Conservation (phyloP, 208 protist genomes). For the Crithidia expoeki region DNA sequence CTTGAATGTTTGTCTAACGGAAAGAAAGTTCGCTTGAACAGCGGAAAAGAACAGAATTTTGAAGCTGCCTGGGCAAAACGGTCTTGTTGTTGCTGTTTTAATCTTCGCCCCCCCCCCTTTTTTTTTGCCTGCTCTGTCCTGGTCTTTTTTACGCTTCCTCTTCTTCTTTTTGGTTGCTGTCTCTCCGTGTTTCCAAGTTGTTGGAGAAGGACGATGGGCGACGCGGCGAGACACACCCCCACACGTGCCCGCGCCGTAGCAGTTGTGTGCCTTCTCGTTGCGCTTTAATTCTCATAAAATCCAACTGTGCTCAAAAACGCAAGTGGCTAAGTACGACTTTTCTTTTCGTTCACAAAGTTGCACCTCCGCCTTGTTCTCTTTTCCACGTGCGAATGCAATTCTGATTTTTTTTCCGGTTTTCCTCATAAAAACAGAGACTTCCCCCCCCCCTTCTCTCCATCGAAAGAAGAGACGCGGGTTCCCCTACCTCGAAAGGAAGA, state of each 20-base stretch:
- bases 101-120: too few relatives aligned
- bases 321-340: not conserved
- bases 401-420: not conserved
- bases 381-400: not conserved
- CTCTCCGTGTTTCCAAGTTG: too few relatives aligned
- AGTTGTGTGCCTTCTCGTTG: not conserved
- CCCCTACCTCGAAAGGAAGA: not conserved
- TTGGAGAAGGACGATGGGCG: not conserved
- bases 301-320: not conserved
- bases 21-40: not conserved
- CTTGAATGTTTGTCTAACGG: not conserved
- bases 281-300: not conserved
- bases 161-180: too few relatives aligned
- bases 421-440: too few relatives aligned
- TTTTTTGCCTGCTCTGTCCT: not conserved
- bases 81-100: not conserved
- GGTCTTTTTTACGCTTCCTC: not conserved
- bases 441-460: too few relatives aligned
- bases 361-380: not conserved
- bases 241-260: not conserved
- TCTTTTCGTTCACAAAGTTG: not conserved
- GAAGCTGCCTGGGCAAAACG: conserved; percentile 1
- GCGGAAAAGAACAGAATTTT: not conserved
- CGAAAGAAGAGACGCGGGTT: too few relatives aligned
- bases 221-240: not conserved